Evolutionary conservation across 176 grass and related monocot species (phyloP), one percentile per base, ranked within the genome.

Genomic region (Saccharum officinarum): DNA sequence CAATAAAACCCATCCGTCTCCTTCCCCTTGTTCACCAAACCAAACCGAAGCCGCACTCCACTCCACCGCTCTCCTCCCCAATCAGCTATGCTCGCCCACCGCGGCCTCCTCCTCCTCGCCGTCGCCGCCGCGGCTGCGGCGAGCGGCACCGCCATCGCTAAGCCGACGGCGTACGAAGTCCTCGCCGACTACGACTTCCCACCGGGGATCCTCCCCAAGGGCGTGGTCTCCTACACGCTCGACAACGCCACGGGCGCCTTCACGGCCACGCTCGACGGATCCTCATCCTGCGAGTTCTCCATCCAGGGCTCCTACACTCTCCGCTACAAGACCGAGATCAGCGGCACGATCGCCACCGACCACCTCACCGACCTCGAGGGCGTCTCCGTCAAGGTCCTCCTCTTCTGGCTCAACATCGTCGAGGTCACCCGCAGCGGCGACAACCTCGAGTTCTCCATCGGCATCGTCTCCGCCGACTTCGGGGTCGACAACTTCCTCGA

Each of bases 331-430:
- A 82, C 87, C 63, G 52, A 79, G 45, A 92, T 98, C 89, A 52
- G 87, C 36, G 95, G 95, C 69, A 86, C n/a, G 54, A 98, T 98
- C 83, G 10, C 73, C 34, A 66, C 71, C 45, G 87, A 86, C 76
- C 67, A 6, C 31, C 93, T 98, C 76, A 20, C 71, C 69, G 47
- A 90, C 61, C 93, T 98, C 85, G 3, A 44, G 17, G 95, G 95
- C 38, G n/a, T n/a, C 75, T 82, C 87, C 74, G 95, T 98, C 83
- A 95, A 98, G 89, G 57, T 98, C 47, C 91, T 98, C 73, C 81
- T 98, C 80, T 84, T 98, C 63, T 98, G 93, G 91, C 41, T 98
- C 78, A 94, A 93, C 91, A 98, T 98, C 84, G 6, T 98, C 70
- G 91, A 95, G 93, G 95, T 98, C 63, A 75, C 72, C 41, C 85